Evolutionary conservation across 1,139 yeast species (phyloP), one percentile per base, ranked within the genome.

Genomic region (Williopsis jadinii): DNA sequence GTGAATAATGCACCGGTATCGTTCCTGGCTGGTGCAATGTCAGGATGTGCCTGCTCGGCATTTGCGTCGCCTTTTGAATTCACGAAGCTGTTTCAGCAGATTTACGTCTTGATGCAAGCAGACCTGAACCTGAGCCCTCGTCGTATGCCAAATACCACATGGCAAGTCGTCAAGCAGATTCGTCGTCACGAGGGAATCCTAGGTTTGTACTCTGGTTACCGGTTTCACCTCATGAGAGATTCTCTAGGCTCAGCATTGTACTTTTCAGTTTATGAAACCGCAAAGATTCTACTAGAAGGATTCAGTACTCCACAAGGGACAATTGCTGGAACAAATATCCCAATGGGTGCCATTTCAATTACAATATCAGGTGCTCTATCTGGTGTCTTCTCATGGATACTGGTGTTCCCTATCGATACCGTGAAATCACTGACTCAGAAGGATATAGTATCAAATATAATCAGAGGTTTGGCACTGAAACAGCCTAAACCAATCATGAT

Each of bases 31-130:
- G 95, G 95, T 1, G 63, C 73, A 8, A 49, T 76, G 2, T 78
- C 94, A 0, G 95, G 95, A 3, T 75, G 75, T 2, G 66, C 72
- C 2, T 80, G 83, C 11, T 73, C 88, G 2, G 40, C 76, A 5
- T 75, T 84, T 57, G 85, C 94, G 3, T 82, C 92, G 53, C 96
- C 96, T 0, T 86, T 86, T 58, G 96, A 86, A 59, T 77, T 84
- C 59, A 80, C 92, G 38, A 87, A 87, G 58, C 70, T 86, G 8
- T 85, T 83, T 47, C 83, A 92, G 34, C 95, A 87, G 59, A 74
- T 86, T 52, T 68, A 77, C 52, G 56, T 73, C 45, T 58, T 77
- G 54, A 71, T 74, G 36, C 68, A 69, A 47, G 48, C 53, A 46
- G 52, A 56, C 19, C 41, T 53, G 15, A 38, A 47, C 8, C 29